Conservation (phyloP, 2,329 filamentous ascomycete species). For the Orbilia brochopaga region DNA sequence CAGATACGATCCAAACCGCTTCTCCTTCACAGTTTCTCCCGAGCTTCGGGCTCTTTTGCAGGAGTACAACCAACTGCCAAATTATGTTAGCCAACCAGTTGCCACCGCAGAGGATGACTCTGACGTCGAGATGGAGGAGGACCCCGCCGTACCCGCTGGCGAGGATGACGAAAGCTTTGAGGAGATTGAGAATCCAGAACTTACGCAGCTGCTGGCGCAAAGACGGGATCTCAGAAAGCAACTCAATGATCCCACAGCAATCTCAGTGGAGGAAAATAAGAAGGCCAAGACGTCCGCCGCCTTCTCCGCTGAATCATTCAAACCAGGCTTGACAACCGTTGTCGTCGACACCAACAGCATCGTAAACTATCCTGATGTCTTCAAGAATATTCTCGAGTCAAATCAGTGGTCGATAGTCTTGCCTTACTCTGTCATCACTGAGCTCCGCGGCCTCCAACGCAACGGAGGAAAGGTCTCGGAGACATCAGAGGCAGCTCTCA, state of each 20-base stretch:
- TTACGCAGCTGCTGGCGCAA: conserved; percentile 50
- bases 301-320: conserved; percentile 23
- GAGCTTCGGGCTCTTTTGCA: conserved; percentile 49
- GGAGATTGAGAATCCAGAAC: conserved; percentile 50
- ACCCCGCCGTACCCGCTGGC: conserved; percentile 46
- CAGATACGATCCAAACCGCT: conserved; percentile 22
- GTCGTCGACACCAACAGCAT: conserved; percentile 55
- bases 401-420: conserved; percentile 54
- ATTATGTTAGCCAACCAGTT: conserved; percentile 5
- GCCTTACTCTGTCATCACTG: conserved; percentile 55
- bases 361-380: conserved; percentile 53
- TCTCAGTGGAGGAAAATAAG: conserved; percentile 25
- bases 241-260: conserved; percentile 19
- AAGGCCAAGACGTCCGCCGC: conserved; percentile 35
- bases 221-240: conserved; percentile 51
- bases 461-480: conserved; percentile 51
- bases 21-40: conserved; percentile 58
- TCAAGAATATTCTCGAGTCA: conserved; percentile 52
- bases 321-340: conserved; percentile 49
- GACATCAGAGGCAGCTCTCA: conserved; percentile 51
- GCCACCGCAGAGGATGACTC: conserved; percentile 43
- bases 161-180: conserved; percentile 51
- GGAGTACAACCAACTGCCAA: conserved; percentile 14
- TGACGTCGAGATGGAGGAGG: conserved; percentile 53
- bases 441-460: conserved; percentile 53